Conservation (phyloP, 2,329 filamentous ascomycete genomes). For the Phyllosticta ampelicida region DNA sequence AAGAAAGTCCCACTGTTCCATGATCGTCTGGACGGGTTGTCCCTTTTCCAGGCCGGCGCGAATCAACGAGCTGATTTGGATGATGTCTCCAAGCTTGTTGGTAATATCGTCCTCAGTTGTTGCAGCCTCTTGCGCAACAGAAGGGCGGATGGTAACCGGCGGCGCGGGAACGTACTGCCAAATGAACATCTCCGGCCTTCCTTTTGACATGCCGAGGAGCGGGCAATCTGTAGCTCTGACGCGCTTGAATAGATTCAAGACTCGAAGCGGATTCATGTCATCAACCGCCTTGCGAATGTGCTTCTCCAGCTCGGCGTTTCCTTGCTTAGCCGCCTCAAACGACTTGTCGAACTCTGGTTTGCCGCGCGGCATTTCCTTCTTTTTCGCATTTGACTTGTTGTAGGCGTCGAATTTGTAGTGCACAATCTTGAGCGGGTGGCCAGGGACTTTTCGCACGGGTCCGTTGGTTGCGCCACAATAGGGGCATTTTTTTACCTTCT, state of each 20-base stretch:
- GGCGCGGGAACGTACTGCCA: slow-evolving; percentile 95
- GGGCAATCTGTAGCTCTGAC: slow-evolving; percentile 82
- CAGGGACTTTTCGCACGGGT: slow-evolving; percentile 77
- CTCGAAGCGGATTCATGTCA: slow-evolving; percentile 80
- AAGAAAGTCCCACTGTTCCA: slow-evolving; percentile 97
- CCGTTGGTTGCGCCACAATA: slow-evolving; percentile 78
- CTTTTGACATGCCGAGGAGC: slow-evolving; percentile 80
- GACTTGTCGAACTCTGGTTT: slow-evolving; percentile 81
- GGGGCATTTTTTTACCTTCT: slow-evolving; percentile 73
- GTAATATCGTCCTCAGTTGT: slow-evolving; percentile 96
- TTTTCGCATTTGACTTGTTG: slow-evolving; percentile 77
- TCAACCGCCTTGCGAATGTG: slow-evolving; percentile 88
- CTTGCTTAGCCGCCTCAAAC: slow-evolving; percentile 66
- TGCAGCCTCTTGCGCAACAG: slow-evolving; percentile 82
- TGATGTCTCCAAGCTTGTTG: slow-evolving; percentile 91
- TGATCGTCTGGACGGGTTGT: slow-evolving; percentile 75
- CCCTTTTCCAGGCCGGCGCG: slow-evolving; percentile 73
- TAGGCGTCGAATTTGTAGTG: slow-evolving; percentile 87
- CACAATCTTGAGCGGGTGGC: slow-evolving; percentile 74
- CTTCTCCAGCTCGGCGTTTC: slow-evolving; percentile 76
- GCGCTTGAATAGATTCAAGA: slow-evolving; percentile 83
- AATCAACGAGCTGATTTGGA: slow-evolving; percentile 82
- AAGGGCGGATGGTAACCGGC: slow-evolving; percentile 86
- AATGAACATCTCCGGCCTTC: slow-evolving; percentile 89
- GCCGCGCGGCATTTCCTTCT: slow-evolving; percentile 70